Percentiles rank a stretch among this genome's conserved stretches.
These are phyloP conservation scores for Xylaria sp. DNA, from an alignment of 2,329 filamentous ascomycete genomes.

Conservation along the genomic window DNA sequence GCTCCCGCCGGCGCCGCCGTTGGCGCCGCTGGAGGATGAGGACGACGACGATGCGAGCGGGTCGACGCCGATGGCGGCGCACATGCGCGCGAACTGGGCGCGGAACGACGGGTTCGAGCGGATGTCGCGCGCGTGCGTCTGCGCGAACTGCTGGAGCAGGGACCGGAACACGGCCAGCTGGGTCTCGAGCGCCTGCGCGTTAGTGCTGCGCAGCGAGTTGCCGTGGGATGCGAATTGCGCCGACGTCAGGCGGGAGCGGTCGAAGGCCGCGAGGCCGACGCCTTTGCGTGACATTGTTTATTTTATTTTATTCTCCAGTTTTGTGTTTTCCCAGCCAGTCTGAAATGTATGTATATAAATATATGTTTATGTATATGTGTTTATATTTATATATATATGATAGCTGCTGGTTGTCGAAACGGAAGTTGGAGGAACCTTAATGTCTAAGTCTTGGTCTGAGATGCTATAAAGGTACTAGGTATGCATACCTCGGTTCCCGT, in stretches of 20 bases:
- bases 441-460: background rate
- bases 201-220: constrained; percentile 82
- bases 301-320: background rate
- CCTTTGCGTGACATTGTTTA: constrained; percentile 76
- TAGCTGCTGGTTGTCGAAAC: too few species aligned
- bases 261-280: constrained; percentile 90
- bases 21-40: constrained; percentile 49
- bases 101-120: constrained; percentile 95
- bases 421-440: too few species aligned
- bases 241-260: constrained; percentile 83
- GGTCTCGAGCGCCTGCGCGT: constrained; percentile 87
- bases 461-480: too few species aligned
- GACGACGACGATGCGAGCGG: constrained; percentile 75
- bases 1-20: constrained; percentile 67
- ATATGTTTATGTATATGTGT: background rate
- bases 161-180: constrained; percentile 97
- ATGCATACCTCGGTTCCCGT: background rate
- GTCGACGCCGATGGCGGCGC: constrained; percentile 94
- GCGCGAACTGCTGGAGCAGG: constrained; percentile 91
- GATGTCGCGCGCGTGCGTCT: constrained; percentile 95
- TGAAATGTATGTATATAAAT: background rate
- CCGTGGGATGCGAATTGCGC: constrained; percentile 94
- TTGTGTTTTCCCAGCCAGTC: background rate
- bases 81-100: constrained; percentile 98
- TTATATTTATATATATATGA: background rate